These are phyloP conservation scores for Ceriops decandra DNA, from an alignment of 345 rosid genomes.

Conservation along the genomic window DNA sequence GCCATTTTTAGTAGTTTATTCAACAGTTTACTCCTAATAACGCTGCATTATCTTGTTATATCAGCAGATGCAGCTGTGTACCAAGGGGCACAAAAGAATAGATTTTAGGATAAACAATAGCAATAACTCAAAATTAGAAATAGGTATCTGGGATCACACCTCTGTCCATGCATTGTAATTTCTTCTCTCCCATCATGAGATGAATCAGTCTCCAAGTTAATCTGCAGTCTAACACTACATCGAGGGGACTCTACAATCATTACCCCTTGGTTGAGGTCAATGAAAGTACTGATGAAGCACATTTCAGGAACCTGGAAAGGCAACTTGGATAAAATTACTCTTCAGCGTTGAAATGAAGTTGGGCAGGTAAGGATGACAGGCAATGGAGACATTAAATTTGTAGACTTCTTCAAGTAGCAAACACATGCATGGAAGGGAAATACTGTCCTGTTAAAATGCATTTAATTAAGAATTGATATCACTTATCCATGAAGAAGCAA, in stretches of 20 bases:
- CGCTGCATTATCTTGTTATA: not conserved
- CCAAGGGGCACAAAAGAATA: not conserved
- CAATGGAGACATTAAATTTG: too few species aligned
- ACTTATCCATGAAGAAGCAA: too few species aligned
- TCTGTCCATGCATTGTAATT: conserved; percentile 39
- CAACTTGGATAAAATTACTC: conserved; percentile 14
- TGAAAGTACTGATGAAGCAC: conserved; percentile 62
- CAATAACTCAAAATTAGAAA: not conserved
- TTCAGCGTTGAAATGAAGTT: not conserved
- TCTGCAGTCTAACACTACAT: conserved; percentile 56
- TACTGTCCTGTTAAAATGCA: too few species aligned
- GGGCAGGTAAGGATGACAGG: too few species aligned
- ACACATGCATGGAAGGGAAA: too few species aligned
- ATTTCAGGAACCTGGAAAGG: conserved; percentile 78
- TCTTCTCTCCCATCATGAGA: conserved; percentile 38
- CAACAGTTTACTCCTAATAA: not conserved
- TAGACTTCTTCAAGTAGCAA: too few species aligned
- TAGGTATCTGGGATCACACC: conserved; percentile 32
- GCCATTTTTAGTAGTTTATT: too few species aligned
- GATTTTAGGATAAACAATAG: not conserved
- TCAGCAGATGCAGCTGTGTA: not conserved
- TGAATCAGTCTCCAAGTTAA: conserved; percentile 48
- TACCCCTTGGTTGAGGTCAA: conserved; percentile 56
- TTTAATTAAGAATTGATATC: too few species aligned
- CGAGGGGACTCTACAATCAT: conserved; percentile 56